A percentile compares a stretch with the other conserved stretches of the same genome.
phyloP scores from a whole-genome alignment of 257 asterid genomes.

The Fraxinus quadrangulata region DNA sequence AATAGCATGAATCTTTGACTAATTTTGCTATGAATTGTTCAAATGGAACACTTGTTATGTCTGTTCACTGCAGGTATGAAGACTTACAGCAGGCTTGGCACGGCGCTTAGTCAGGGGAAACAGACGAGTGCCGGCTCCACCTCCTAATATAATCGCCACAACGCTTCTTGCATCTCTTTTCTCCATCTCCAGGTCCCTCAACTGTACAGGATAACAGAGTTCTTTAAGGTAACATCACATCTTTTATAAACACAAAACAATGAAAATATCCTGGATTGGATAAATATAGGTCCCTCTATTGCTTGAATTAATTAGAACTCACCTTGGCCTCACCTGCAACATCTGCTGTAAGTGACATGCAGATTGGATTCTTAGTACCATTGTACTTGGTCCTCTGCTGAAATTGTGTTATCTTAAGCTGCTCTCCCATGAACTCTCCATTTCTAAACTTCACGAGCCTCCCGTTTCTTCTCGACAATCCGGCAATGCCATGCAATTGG shows the following conservation, averaged over 20 bases:
- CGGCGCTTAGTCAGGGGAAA: slow-evolving; percentile 95
- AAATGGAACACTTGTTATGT: not conserved
- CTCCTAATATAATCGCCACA: slow-evolving; percentile 88
- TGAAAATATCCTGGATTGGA: too few species aligned
- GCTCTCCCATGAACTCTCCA: slow-evolving; percentile 84
- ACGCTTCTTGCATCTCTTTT: slow-evolving; percentile 77
- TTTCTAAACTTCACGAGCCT: slow-evolving; percentile 49
- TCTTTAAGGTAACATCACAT: not conserved
- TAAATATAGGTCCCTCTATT: too few species aligned
- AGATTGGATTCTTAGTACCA: slow-evolving; percentile 33
- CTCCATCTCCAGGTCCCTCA: slow-evolving; percentile 71
- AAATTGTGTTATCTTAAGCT: slow-evolving; percentile 43
- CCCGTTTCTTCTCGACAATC: slow-evolving; percentile 38
- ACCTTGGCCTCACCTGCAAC: slow-evolving; percentile 82
- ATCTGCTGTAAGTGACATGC: slow-evolving; percentile 67
- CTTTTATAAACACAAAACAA: too few species aligned
- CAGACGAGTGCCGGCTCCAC: slow-evolving; percentile 98
- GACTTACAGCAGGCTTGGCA: slow-evolving; percentile 94
- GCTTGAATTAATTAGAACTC: slow-evolving; percentile 32
- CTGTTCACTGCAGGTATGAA: slow-evolving; percentile 5
- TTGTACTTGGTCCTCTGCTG: slow-evolving; percentile 37
- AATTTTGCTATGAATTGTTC: not conserved
- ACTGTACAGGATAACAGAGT: slow-evolving; percentile 37
- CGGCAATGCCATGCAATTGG: slow-evolving; percentile 36
- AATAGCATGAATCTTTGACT: not conserved